Percentiles rank a stretch among this genome's conserved stretches.
Evolutionary conservation across 371 early-diverging fungal species (phyloP).

Genomic region (Homolaphlyctis polyrhiza): DNA sequence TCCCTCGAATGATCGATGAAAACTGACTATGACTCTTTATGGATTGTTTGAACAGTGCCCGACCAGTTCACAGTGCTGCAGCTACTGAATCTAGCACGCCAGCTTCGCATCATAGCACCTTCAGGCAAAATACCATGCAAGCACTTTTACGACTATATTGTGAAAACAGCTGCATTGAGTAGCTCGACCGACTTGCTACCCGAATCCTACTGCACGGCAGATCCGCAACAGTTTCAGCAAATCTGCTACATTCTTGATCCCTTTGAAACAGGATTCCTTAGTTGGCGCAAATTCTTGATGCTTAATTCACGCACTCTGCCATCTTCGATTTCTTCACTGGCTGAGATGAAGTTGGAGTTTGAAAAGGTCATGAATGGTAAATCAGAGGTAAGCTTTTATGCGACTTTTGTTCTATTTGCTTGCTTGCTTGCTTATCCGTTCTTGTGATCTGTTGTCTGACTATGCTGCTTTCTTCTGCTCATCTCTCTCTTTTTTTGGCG

Average conservation of each 20-base stretch:
- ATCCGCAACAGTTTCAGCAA: conserved; percentile 31
- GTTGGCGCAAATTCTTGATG: conserved; percentile 45
- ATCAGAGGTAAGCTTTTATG: no score
- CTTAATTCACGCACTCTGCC: conserved; percentile 36
- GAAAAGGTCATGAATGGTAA: no score
- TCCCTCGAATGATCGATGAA: no score
- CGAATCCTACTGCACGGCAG: conserved; percentile 30
- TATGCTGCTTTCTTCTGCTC: not conserved
- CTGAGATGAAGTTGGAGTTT: not conserved
- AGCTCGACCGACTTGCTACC: conserved; percentile 36
- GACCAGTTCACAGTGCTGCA: conserved; percentile 52
- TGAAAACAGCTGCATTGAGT: conserved; percentile 13
- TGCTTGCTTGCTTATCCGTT: conserved; percentile 13
- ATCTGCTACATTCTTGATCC: conserved; percentile 37
- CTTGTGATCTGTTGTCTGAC: conserved; percentile 13
- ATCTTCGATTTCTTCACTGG: not conserved
- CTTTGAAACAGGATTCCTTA: conserved; percentile 47
- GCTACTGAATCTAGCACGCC: conserved; percentile 28
- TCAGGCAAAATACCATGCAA: conserved; percentile 28
- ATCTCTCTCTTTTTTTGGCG: no score
- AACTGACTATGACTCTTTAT: no score
- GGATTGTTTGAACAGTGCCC: conserved; percentile 30
- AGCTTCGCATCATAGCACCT: conserved; percentile 33
- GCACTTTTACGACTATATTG: conserved; percentile 36
- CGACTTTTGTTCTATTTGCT: conserved; percentile 18